Evolutionary conservation across 2,329 filamentous ascomycete species (phyloP), one percentile per base, ranked within the genome.

Genomic region (Xylaria multiplex): DNA sequence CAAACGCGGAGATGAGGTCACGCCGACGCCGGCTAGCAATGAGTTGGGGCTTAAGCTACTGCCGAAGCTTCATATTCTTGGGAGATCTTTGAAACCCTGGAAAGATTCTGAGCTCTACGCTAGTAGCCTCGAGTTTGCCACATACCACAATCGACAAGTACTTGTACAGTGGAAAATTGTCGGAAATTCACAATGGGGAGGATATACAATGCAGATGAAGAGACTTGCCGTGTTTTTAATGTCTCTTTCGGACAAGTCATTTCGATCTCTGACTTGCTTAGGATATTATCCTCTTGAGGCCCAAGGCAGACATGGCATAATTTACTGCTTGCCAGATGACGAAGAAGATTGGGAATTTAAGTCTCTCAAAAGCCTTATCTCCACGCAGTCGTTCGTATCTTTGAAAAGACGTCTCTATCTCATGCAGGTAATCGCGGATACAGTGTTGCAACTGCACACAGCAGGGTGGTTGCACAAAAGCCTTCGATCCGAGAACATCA

Each of bases 401-500:
- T 61, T 71, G 16, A 62, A 46, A 27, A 52, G 69, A 24, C 58
- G 71, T 9, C 62, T 74, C 49, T 59, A 67, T 22, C 40, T 75
- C 6, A 67, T 62, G 14, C 68, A 64, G 24, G 54, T 37, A 7
- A 64, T 75, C n/a, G 70, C 69, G 16, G 67, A 75, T 50, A 73
- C 73, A 11, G 57, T 77, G 6, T 67, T 76, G 6, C 73, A 73
- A 53, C 66, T 77, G 5, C 75, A 77, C 64, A 76, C 74, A 6
- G 71, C 72, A 16, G 74, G 75, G 16, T 77, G 75, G 75, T 67
- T 77, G 27, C 74, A 77, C 69, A 77, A 77, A 57, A 69, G 62
- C 30, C 65, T 77, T 32, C 67, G 72, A n/a, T 66, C 73, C 11
- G 71, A 75, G 13, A 76, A 75, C 27, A 64, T 77, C 42, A 57